These are phyloP conservation scores for Begonia loranthoides DNA, from an alignment of 306 rosid species.

Conservation along the genomic window DNA sequence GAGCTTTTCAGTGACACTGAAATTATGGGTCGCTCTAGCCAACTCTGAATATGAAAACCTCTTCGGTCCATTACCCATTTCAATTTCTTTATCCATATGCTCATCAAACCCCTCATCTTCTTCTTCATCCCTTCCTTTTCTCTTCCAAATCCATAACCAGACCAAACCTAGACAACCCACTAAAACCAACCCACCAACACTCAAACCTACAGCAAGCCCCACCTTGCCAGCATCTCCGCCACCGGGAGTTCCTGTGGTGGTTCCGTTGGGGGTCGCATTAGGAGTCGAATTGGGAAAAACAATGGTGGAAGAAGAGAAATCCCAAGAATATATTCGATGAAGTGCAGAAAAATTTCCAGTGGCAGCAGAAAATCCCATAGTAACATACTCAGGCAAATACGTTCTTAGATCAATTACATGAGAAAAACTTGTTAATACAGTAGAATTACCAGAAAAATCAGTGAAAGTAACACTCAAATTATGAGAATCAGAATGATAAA, in stretches of 20 bases:
- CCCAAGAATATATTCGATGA: slow-evolving; percentile 10
- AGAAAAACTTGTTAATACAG: slow-evolving; percentile 1
- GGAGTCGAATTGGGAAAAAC: neutral
- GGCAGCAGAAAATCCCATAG: slow-evolving; percentile 18
- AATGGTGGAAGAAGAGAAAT: slow-evolving; percentile 2
- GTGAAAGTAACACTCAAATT: slow-evolving; percentile 24
- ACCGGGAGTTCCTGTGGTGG: no score
- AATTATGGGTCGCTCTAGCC: slow-evolving; percentile 6
- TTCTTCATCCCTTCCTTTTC: neutral
- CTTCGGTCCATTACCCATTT: slow-evolving; percentile 6
- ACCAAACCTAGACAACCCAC: neutral
- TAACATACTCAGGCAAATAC: slow-evolving; percentile 17
- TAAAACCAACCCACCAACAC: slow-evolving; percentile 5
- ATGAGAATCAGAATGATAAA: slow-evolving; percentile 17
- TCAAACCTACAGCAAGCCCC: slow-evolving; percentile 3
- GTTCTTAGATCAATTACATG: slow-evolving; percentile 13
- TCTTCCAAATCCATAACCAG: neutral
- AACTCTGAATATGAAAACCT: slow-evolving; percentile 10
- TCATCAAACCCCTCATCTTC: slow-evolving; percentile 1
- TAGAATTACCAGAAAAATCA: neutral
- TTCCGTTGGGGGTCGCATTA: neutral
- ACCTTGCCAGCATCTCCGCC: neutral
- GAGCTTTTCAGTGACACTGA: slow-evolving; percentile 6
- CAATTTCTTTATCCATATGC: slow-evolving; percentile 4
- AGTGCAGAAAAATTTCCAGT: slow-evolving; percentile 1